Evolutionary conservation across 768 basidiomycete genomes (phyloP), one percentile per base, ranked within the genome.

Genomic region (Tulasnella sp.): DNA sequence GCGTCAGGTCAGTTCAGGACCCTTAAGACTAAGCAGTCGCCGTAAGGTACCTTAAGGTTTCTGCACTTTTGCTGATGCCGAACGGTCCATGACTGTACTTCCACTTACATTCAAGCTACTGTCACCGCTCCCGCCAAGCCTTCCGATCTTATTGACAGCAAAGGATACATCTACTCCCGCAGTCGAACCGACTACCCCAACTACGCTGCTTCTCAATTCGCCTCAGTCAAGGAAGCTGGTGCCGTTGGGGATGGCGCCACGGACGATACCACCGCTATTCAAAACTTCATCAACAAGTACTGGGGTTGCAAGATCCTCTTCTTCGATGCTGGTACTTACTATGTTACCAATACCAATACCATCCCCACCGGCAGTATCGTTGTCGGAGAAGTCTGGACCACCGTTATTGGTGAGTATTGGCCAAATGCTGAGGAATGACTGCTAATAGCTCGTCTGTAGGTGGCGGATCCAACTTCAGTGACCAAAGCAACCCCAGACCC

Each of bases 231-330:
- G 80, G 88, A 88, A 78, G 81, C 90, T 75, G 93, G 92, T 29
- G 93, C 92, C 6, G 86, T 85, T 78, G 93, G 93, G 61, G 92
- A 94, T 81, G 93, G 93, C 23, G 81, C 82, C 35, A 91, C 91
- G 6, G 93, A 95, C 82, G 93, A 95, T 82, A 93, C 93, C 0
- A 86, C 84, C 48, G 91, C 90, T 23, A 85, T 94, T 29, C 86
- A 90, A 79, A 85, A 86, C 5, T 85, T 93, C 23, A 88, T 94
- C 79, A 81, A 87, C 73, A 83, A 88, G 92, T 92, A 86, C 82
- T 85, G 91, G 35, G 90, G 90, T 6, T 90, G 90, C 85, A 93
- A 91, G 82, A 91, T 95, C 81, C 91, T 94, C 72, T 94, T 92
- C 86, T 89, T 94, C 82, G 93, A 94, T 81, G 91, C 91, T 10